Conservation (phyloP, 2,329 filamentous ascomycete species). For the Leptographium lundbergii region DNA sequence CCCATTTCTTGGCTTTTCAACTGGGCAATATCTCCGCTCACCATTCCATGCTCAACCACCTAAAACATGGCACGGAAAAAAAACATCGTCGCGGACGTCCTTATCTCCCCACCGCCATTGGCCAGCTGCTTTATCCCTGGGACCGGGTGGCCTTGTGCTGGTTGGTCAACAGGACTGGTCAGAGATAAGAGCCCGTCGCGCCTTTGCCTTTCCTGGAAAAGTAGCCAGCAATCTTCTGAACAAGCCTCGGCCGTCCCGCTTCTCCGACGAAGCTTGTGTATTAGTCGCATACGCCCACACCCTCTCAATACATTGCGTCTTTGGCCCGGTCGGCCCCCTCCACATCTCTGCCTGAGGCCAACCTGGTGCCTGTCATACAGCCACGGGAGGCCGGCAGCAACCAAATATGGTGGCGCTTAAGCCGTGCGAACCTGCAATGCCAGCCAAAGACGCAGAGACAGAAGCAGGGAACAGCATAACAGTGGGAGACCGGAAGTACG, state of each 20-base stretch:
- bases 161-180: not conserved
- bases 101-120: not conserved
- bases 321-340: not conserved
- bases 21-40: too few species aligned
- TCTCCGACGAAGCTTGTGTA: not conserved
- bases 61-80: not conserved
- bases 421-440: not conserved
- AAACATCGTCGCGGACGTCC: not conserved
- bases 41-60: too few species aligned
- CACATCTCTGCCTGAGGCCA: not conserved
- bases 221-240: not conserved
- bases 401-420: not conserved
- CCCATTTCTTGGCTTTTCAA: too few species aligned
- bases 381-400: not conserved
- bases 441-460: not conserved
- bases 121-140: not conserved
- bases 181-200: not conserved
- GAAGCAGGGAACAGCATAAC: not conserved
- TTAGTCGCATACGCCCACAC: not conserved
- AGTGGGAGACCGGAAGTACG: not conserved
- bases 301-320: not conserved
- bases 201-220: not conserved
- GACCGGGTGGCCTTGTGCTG: not conserved
- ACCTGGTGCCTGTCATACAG: not conserved
- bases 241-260: not conserved